Evolutionary conservation across 176 grass and related monocot genomes (phyloP).

Genomic region (Aegilops tauschii): DNA sequence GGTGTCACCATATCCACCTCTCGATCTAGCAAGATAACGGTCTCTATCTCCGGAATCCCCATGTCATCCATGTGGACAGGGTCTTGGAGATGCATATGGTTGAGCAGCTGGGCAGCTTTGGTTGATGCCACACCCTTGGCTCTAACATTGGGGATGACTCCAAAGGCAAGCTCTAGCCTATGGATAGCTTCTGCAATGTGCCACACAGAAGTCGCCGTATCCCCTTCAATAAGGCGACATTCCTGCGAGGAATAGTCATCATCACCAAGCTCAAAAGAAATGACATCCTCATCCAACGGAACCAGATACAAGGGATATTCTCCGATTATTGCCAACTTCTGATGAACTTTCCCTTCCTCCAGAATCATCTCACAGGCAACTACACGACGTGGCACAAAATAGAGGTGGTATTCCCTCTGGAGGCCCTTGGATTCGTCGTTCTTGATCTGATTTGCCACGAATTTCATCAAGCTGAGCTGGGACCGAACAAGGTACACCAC

Average conservation of each 20-base stretch:
- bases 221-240: constrained; percentile 62
- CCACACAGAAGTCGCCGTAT: constrained; percentile 79
- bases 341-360: constrained; percentile 86
- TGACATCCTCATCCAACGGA: constrained; percentile 84
- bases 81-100: constrained; percentile 78
- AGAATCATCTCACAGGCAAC: constrained; percentile 40
- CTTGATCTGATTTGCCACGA: constrained; percentile 56
- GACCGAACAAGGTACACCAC: constrained; percentile 66
- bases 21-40: constrained; percentile 79
- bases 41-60: constrained; percentile 74
- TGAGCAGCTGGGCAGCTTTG: constrained; percentile 74
- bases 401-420: constrained; percentile 33
- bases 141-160: constrained; percentile 77
- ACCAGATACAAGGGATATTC: constrained; percentile 83
- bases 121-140: constrained; percentile 80
- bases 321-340: constrained; percentile 58
- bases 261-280: constrained; percentile 69
- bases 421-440: constrained; percentile 63
- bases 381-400: background rate
- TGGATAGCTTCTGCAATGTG: constrained; percentile 93
- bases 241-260: constrained; percentile 69
- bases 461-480: constrained; percentile 68
- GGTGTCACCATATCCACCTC: constrained; percentile 98
- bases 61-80: constrained; percentile 74
- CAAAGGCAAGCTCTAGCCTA: constrained; percentile 84